These are phyloP conservation scores for Aspergillus steynii DNA, from an alignment of 495 filamentous ascomycete species.

Conservation along the genomic window DNA sequence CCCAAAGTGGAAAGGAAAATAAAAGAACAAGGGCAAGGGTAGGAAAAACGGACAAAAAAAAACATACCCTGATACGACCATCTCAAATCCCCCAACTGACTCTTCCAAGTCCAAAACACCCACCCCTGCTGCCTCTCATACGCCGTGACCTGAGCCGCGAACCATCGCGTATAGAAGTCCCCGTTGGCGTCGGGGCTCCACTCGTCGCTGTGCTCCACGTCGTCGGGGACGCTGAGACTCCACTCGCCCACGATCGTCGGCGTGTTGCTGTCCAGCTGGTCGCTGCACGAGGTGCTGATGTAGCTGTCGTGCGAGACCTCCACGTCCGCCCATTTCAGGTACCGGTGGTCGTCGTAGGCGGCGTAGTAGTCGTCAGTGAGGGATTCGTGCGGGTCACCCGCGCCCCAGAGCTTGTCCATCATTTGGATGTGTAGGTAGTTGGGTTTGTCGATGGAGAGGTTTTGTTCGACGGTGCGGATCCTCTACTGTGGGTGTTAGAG, in stretches of 20 bases:
- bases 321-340: constrained; percentile 53
- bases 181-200: constrained; percentile 47
- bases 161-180: constrained; percentile 58
- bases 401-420: constrained; percentile 55
- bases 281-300: constrained; percentile 49
- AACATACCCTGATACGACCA: constrained; percentile 55
- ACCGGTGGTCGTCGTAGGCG: constrained; percentile 56
- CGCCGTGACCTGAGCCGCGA: constrained; percentile 56
- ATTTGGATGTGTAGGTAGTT: constrained; percentile 55
- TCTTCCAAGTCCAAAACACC: constrained; percentile 68
- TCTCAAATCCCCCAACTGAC: constrained; percentile 55
- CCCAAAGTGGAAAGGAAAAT: too few relatives aligned
- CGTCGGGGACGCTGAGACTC: constrained; percentile 49
- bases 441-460: constrained; percentile 32
- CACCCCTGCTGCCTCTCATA: constrained; percentile 62
- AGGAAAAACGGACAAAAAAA: neutral
- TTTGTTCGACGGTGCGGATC: constrained; percentile 48
- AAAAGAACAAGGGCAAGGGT: too few relatives aligned
- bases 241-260: constrained; percentile 60
- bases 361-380: constrained; percentile 41
- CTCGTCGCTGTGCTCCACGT: constrained; percentile 43
- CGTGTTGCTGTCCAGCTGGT: constrained; percentile 45
- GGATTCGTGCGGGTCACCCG: constrained; percentile 48
- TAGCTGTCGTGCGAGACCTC: constrained; percentile 45
- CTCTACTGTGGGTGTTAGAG: constrained; percentile 19